Base-by-base conservation (phyloP, 2,329 filamentous ascomycete species). In the Aureobasidium sp. region DNA sequence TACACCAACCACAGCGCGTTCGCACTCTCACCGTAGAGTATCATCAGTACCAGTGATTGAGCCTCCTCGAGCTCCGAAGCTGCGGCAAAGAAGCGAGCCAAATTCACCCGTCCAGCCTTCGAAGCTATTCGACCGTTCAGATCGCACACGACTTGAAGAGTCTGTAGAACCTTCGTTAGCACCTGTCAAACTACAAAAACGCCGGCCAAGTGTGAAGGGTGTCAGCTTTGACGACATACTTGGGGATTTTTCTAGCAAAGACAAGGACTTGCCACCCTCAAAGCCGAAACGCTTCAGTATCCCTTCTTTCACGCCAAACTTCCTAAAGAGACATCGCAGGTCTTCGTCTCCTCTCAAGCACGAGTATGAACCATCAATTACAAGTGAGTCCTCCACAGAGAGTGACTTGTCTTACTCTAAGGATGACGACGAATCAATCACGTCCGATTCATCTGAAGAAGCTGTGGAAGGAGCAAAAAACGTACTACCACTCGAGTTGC, bases 281-380 rank as follows among this genome's bases (percentile, higher is more conserved):
- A 63, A 66, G 57, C 62, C 52, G 17, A 62, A 62, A 27, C 33
- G 60, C 12, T 65, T 65, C 48, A 62, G 61, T 9, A 56, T 73
- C 1, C 69, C 70, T 2, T 70, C 71, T 3, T 67, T 74, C 59
- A 74, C 72, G 15, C 71, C 72, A 8, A 70, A 68, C 3, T 74
- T 74, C 64, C 50, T 74, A 45, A 71, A 69, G 65, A 66, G 80
- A 73, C 73, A 87, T 70, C 85, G 92, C 48, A 85, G 91, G 19
- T 88, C 86, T 1, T 97, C 94, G 0, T 99, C 94, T 1, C 94
- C 94, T 0, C 79, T 99, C 54, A 99, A 99, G 77, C 93, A 97
- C 71, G 93, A 99, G 75, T 99, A 97, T 69, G 87, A 92, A 65
- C 93, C 93, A 15, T 97, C 94, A 17, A 85, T 84, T 7, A 84